Conservation (phyloP, 2,329 filamentous ascomycete species). For the Neofusicoccum umdonicola region DNA sequence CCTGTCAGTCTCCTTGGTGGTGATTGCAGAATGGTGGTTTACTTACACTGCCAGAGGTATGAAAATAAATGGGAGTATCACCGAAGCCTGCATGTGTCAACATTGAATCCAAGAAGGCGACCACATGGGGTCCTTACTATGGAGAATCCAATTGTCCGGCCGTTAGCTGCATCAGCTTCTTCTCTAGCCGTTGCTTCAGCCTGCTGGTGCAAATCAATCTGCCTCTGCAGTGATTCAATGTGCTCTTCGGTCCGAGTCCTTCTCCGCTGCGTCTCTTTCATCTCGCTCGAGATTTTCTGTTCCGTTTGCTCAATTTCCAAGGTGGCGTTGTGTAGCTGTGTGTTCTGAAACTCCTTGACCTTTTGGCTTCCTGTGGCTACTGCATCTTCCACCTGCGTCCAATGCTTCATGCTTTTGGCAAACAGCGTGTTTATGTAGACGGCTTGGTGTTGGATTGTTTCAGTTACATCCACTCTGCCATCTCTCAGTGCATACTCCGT, state of each 20-base stretch:
- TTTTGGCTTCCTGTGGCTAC: neutral
- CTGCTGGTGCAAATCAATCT: constrained; percentile 1
- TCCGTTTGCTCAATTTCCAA: neutral
- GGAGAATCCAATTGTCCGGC: neutral
- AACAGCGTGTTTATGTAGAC: constrained; percentile 1
- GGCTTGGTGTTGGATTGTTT: neutral
- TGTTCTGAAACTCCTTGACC: constrained; percentile 3
- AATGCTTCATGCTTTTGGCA: neutral
- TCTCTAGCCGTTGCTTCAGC: neutral
- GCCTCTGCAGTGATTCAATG: neutral
- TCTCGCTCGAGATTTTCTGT: neutral
- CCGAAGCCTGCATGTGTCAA: neutral
- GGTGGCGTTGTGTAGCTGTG: neutral
- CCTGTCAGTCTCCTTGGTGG: neutral
- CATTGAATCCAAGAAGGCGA: no score
- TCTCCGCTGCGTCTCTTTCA: neutral
- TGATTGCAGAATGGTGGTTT: neutral
- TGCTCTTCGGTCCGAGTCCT: neutral
- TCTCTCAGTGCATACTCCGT: neutral
- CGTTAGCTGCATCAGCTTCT: neutral
- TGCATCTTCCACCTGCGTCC: neutral
- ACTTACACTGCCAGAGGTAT: constrained; percentile 1
- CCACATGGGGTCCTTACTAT: neutral
- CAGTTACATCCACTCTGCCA: neutral
- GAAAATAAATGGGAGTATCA: constrained; percentile 1